These are phyloP conservation scores for Truncatella angustata DNA, from an alignment of 2,329 filamentous ascomycete genomes.

Conservation along the genomic window DNA sequence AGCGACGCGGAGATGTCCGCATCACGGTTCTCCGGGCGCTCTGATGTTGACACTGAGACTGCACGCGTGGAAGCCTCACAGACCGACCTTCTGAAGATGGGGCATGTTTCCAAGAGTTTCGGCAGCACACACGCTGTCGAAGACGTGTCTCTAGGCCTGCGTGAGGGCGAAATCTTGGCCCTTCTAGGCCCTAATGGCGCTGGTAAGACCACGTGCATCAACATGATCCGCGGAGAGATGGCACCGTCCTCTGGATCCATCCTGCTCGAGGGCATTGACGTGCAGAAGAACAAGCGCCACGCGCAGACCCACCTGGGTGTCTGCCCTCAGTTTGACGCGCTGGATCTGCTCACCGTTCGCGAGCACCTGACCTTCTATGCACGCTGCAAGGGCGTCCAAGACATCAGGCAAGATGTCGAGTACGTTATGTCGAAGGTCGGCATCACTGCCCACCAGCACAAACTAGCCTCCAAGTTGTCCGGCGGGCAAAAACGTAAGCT, in stretches of 20 bases:
- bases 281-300: constrained; percentile 60
- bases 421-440: constrained; percentile 67
- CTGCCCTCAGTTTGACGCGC: constrained; percentile 71
- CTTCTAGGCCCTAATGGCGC: constrained; percentile 76
- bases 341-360: constrained; percentile 71
- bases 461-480: constrained; percentile 66
- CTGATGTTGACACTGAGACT: constrained; percentile 28
- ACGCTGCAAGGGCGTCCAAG: constrained; percentile 62
- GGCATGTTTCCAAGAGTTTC: constrained; percentile 69
- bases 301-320: constrained; percentile 68
- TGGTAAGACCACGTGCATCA: constrained; percentile 72
- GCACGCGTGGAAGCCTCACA: constrained; percentile 25
- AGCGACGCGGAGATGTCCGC: constrained; percentile 26
- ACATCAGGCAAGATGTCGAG: constrained; percentile 62
- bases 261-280: constrained; percentile 65
- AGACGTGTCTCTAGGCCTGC: constrained; percentile 69
- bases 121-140: constrained; percentile 64
- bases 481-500: constrained; percentile 79
- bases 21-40: constrained; percentile 14
- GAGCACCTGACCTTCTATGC: constrained; percentile 76
- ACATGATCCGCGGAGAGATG: constrained; percentile 71
- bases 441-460: constrained; percentile 56
- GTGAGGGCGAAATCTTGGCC: constrained; percentile 68
- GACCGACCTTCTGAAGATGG: constrained; percentile 54
- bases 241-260: constrained; percentile 62